These are phyloP conservation scores for Juglanconis juglandina DNA, from an alignment of 2,329 filamentous ascomycete genomes.

Conservation along the genomic window DNA sequence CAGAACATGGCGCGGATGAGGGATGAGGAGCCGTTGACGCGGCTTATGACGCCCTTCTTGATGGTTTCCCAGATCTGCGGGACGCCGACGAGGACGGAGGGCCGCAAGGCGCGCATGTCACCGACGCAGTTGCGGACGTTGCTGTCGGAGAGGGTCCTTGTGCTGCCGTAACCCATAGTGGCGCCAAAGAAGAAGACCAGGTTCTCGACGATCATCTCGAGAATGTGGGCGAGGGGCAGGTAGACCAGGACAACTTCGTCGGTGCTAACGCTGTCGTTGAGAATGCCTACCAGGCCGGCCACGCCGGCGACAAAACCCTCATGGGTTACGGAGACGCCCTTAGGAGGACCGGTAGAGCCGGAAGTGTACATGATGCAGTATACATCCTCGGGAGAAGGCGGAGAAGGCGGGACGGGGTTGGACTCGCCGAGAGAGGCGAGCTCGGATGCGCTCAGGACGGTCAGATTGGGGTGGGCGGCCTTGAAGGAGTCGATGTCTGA, in stretches of 20 bases:
- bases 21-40: slow-evolving; percentile 69
- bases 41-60: slow-evolving; percentile 84
- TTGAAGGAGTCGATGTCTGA: slow-evolving; percentile 55
- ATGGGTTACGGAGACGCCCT: slow-evolving; percentile 83
- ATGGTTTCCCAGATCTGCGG: slow-evolving; percentile 97
- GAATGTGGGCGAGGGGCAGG: slow-evolving; percentile 89
- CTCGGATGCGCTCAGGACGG: slow-evolving; percentile 52
- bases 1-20: slow-evolving; percentile 76
- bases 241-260: slow-evolving; percentile 83
- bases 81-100: slow-evolving; percentile 88
- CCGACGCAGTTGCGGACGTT: slow-evolving; percentile 88
- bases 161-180: slow-evolving; percentile 89
- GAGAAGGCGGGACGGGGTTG: slow-evolving; percentile 67
- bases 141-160: slow-evolving; percentile 79
- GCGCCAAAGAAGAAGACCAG: slow-evolving; percentile 84
- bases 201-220: slow-evolving; percentile 96
- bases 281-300: slow-evolving; percentile 74
- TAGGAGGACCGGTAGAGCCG: slow-evolving; percentile 82
- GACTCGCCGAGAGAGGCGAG: slow-evolving; percentile 58
- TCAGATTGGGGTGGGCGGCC: slow-evolving; percentile 51
- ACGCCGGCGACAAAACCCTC: slow-evolving; percentile 76
- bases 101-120: slow-evolving; percentile 88
- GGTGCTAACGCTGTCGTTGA: slow-evolving; percentile 74
- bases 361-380: slow-evolving; percentile 88
- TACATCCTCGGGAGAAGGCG: slow-evolving; percentile 70